Evolutionary conservation across 2,329 filamentous ascomycete genomes (phyloP), one percentile per base, ranked within the genome.

Genomic region (Emmonsiellopsis sp.): DNA sequence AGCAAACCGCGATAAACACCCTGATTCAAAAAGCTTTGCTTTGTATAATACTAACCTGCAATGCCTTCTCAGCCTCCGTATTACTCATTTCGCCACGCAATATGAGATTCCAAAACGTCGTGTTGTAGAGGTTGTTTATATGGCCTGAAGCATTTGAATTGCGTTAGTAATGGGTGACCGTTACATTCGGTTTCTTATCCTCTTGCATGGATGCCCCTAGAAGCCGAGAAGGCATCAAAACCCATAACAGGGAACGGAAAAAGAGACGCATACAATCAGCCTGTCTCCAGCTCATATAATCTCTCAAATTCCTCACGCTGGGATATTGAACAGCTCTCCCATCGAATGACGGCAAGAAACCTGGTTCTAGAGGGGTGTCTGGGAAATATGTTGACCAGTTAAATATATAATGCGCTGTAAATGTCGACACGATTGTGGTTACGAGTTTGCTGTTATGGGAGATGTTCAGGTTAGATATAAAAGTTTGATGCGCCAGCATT

Each of bases 41-140:
- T 26, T 6, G 13, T 38, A n/a, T 31, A 34, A 8, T 11, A 45
- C n/a, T 60, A 67, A 87, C 87, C 62, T 87, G 84, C 44, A 98
- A 79, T 55, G 82, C 80, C 64, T 86, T 80, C 67, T 97, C 92
- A 0, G 93, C 93, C 55, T 89, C 86, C 50, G 84, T 85, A 32
- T 83, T 80, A 51, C 81, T 84, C 74, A 93, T 79, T 0, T 85
- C 87, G 2, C 88, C 91, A 47, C 82, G 75, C 58, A 89, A 82
- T 20, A 97, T 86, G 63, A 98, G 76, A 0, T 85, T 78, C 93
- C 93, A 98, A 69, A 97, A 97, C 0, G 89, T 89, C 0, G 93
- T 98, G 68, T 98, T 98, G 71, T 96, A 98, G 4, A 98, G 80
- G 65, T 98, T 98, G 70, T 98, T 98, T 63, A 98, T 95, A 67